These are phyloP conservation scores for Sporisorium scitamineum DNA, from an alignment of 1,284 basidiomycete genomes.

Conservation along the genomic window DNA sequence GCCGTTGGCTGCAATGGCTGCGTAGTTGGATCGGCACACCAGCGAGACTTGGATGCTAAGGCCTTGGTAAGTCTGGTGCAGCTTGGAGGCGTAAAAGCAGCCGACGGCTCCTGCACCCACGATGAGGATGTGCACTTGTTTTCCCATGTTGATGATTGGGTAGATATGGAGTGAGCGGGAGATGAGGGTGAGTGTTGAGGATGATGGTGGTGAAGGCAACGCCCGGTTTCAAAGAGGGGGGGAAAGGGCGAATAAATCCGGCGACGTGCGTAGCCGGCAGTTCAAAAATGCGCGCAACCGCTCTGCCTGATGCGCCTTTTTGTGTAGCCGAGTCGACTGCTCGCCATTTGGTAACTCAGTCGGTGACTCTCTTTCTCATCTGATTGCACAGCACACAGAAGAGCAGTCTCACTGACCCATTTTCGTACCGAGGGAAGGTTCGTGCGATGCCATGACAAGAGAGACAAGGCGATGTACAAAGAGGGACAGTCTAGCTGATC, in stretches of 20 bases:
- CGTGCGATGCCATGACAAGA: not conserved
- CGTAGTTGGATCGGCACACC: conserved; percentile 71
- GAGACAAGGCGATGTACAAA: not conserved
- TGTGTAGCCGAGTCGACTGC: not conserved
- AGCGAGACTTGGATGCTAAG: conserved; percentile 68
- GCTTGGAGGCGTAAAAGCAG: conserved; percentile 70
- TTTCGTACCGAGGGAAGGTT: not conserved
- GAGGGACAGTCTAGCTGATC: not conserved
- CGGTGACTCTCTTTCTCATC: too few species aligned
- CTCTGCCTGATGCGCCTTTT: too few species aligned
- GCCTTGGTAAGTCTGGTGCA: conserved; percentile 8
- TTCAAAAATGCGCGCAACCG: not conserved
- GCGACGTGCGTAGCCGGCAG: not conserved
- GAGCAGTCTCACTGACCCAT: not conserved
- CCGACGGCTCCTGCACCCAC: conserved; percentile 72
- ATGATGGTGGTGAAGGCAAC: not conserved
- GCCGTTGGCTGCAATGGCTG: conserved; percentile 66
- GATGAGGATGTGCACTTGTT: conserved; percentile 54
- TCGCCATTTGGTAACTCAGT: not conserved
- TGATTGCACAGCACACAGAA: too few species aligned
- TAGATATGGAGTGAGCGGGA: not conserved
- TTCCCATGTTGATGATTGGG: conserved; percentile 7
- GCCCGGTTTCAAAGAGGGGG: not conserved
- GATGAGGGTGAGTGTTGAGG: not conserved
- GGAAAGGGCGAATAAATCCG: conserved; percentile 1